Base-by-base conservation (phyloP, 495 filamentous ascomycete species). In the Bathelium albidoporum region DNA sequence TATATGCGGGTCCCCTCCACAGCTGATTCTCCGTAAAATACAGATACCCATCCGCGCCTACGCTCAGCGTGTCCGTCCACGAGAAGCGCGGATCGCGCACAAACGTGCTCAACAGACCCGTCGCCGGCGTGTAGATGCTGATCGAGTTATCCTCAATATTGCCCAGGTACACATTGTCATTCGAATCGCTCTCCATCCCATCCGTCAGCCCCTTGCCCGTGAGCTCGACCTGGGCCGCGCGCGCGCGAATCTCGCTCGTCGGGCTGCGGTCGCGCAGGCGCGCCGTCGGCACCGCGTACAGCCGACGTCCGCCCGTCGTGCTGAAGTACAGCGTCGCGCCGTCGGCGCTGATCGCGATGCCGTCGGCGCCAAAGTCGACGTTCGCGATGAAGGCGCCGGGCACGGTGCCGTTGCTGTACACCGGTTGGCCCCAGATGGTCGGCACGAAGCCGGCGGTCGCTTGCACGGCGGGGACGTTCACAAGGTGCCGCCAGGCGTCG, bases 401-500 rank as follows among this genome's bases (percentile, higher is more conserved):
- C 2, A 61, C 64, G 2, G 68, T 69, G 7, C 70, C 63, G 14
- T 65, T 26, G 36, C 49, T 41, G 64, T 77, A 78, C 0, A 77
- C 36, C 0, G 71, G 68, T 12, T 67, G 58, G 18, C 77, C 77
- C 76, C 77, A 81, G 5, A 79, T 72, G 61, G 73, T 78, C 0
- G 76, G 71, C 2, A 79, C 49, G 61, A 76, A 79, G 26, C 75
- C 72, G 16, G 62, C 67, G 53, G 73, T 72, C 16, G 72, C 61
- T 2, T 70, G 70, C 2, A 79, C 77, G 20, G 70, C 59, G 0
- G 55, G 64, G 14, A 68, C 68, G 59, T 71, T 71, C 41, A 74
- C 70, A 1, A 81, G 70, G 66, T 80, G 78, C 22, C 77, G 65
- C 78, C 77, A 81, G 62, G 72, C 73, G 61, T 76, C 64, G 3